Evolutionary conservation across 495 filamentous ascomycete species (phyloP).

Genomic region (Emericellopsis terricola): DNA sequence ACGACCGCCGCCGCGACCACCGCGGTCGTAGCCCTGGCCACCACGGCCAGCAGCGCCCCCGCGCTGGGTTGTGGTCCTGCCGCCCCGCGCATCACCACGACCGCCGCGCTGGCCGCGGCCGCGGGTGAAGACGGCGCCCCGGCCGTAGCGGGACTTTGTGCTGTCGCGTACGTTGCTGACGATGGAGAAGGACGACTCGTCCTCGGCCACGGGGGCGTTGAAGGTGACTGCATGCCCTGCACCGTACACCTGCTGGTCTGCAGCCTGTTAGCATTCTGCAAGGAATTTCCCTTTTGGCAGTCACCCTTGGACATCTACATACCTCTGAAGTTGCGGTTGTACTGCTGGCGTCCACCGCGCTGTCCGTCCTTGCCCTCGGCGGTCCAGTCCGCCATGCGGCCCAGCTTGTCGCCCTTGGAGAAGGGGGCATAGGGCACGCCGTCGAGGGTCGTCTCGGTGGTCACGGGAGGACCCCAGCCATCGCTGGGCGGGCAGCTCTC

Average conservation of each 20-base stretch:
- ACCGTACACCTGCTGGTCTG: conserved; percentile 94
- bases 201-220: conserved; percentile 75
- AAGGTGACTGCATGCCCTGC: conserved; percentile 77
- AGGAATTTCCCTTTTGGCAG: no score
- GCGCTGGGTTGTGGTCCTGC: conserved; percentile 38
- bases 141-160: conserved; percentile 70
- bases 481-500: conserved; percentile 38
- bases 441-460: conserved; percentile 68
- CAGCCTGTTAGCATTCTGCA: neutral
- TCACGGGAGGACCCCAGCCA: conserved; percentile 76
- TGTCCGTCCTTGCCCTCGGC: conserved; percentile 78
- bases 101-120: conserved; percentile 68
- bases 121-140: conserved; percentile 72
- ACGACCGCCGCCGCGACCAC: conserved; percentile 38
- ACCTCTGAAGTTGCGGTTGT: conserved; percentile 89
- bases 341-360: conserved; percentile 65
- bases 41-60: conserved; percentile 24
- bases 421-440: conserved; percentile 95
- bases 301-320: no score
- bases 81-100: conserved; percentile 48
- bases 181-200: conserved; percentile 94
- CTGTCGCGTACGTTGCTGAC: conserved; percentile 84
- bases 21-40: conserved; percentile 38
- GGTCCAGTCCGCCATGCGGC: conserved; percentile 98
- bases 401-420: conserved; percentile 95